Percentiles rank a stretch among this genome's conserved stretches.
Conservation (phyloP, 352 stramenopile species). For the Albugo candida region DNA sequence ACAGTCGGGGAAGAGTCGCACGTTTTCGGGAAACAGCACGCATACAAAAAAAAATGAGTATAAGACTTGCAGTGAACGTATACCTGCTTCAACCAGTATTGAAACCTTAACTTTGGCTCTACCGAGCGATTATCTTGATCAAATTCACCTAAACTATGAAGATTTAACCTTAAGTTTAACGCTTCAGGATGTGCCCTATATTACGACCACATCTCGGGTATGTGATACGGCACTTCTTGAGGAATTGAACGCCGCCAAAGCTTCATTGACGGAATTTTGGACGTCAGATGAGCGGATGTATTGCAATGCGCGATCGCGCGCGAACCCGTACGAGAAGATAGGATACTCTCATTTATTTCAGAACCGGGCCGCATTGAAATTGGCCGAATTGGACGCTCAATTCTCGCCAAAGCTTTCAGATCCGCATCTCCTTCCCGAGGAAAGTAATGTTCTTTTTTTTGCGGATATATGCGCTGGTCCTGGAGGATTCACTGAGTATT, state of each 20-base stretch:
- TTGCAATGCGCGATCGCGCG: not conserved
- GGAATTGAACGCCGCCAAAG: not conserved
- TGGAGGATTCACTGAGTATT: not conserved
- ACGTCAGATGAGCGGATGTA: not conserved
- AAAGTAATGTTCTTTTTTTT: not conserved
- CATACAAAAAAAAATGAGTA: too few species aligned
- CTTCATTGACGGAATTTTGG: not conserved
- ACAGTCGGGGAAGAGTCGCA: too few species aligned
- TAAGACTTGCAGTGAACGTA: too few species aligned
- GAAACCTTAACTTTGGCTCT: too few species aligned
- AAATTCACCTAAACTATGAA: too few species aligned
- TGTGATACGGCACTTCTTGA: not conserved
- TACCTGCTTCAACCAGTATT: too few species aligned
- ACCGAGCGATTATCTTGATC: too few species aligned
- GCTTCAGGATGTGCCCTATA: not conserved
- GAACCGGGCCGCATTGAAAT: not conserved
- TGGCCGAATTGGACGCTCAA: not conserved
- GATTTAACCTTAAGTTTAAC: too few species aligned
- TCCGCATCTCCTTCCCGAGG: not conserved
- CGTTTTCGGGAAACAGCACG: too few species aligned
- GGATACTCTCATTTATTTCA: not conserved
- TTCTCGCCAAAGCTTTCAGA: not conserved
- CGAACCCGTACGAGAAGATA: conserved; percentile 1
- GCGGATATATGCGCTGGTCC: not conserved
- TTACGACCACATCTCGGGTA: not conserved